phyloP scores from a whole-genome alignment of 768 basidiomycete genomes.

The Mycena epipterygia region DNA sequence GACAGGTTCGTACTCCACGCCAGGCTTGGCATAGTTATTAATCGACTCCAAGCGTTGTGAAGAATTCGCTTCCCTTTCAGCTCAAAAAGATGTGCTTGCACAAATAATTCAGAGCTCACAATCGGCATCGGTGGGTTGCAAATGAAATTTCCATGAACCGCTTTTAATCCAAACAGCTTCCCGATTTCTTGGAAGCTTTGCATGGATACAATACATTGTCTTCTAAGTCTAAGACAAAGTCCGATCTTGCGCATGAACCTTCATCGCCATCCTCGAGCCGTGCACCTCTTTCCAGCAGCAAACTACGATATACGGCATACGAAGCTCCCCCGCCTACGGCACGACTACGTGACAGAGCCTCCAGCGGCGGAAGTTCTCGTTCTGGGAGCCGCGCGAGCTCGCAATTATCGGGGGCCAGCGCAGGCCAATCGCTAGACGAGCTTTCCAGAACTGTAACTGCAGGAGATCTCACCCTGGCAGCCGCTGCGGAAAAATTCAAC shows the following conservation, averaged over 20 bases:
- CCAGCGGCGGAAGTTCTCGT: constrained; percentile 50
- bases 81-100: constrained; percentile 59
- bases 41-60: constrained; percentile 69
- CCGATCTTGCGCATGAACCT: constrained; percentile 28
- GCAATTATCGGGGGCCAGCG: constrained; percentile 46
- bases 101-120: constrained; percentile 62
- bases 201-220: constrained; percentile 46
- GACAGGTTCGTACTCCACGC: constrained; percentile 57
- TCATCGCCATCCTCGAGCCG: constrained; percentile 39
- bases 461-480: constrained; percentile 61
- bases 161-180: constrained; percentile 63
- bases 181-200: constrained; percentile 74
- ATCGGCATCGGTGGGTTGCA: constrained; percentile 67
- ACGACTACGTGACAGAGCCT: constrained; percentile 55
- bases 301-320: constrained; percentile 80
- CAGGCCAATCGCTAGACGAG: constrained; percentile 32
- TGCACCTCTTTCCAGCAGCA: constrained; percentile 52
- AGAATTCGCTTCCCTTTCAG: constrained; percentile 69
- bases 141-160: background rate
- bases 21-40: background rate
- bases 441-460: constrained; percentile 51
- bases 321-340: constrained; percentile 68
- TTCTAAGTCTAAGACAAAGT: constrained; percentile 29
- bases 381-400: constrained; percentile 43
- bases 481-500: constrained; percentile 49